Base-by-base conservation (phyloP, 2,329 filamentous ascomycete species). In the Ascochyta lentis region DNA sequence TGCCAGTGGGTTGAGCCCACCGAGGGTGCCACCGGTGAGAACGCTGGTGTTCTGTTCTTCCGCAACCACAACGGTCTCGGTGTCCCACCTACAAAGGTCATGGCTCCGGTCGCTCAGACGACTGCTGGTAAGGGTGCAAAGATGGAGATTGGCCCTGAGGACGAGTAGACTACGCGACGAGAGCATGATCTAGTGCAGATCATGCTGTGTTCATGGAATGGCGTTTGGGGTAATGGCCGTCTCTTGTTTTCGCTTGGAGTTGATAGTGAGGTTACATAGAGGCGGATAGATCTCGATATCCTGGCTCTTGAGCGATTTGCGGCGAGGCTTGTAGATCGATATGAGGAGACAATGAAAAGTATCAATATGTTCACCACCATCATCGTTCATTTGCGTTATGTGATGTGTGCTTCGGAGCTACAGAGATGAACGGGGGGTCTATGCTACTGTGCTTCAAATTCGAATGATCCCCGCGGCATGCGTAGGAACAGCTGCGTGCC, bases 1-100 rank as follows among this genome's bases (percentile, higher is more conserved):
- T 99, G 95, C 85, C 92, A 98, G 78, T 99, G 92, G 91, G 93
- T 99, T 61, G 95, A 99, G 87, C 92, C 93, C 52, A 92, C 87
- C 71, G 89, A 87, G 68, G 91, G 86, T 49, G 90, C 92, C 46
- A 78, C 87, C 73, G 94, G 92, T 31, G 88, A 93, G 69, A 89
- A 87, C 75, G 89, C 92, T 81, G 88, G 89, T 59, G 89, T 99
- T 27, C 79, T 96, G 51, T 97, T 99, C 86, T 99, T 90, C 89
- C 88, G 94, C 73, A 99, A 99, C 84, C 84, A 84, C 69, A 99
- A 98, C 79, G 90, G 91, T 19, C 80, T 96, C 23, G 95, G 95
- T 64, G 79, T 87, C 33, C 73, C 82, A 43, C 84, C 84, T 6
- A 64, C 75, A 53, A 80, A 81, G 76, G 64, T 81, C 12, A 24